Conservation (phyloP, 2,329 filamentous ascomycete genomes). For the Scedosporium minutisporum region DNA sequence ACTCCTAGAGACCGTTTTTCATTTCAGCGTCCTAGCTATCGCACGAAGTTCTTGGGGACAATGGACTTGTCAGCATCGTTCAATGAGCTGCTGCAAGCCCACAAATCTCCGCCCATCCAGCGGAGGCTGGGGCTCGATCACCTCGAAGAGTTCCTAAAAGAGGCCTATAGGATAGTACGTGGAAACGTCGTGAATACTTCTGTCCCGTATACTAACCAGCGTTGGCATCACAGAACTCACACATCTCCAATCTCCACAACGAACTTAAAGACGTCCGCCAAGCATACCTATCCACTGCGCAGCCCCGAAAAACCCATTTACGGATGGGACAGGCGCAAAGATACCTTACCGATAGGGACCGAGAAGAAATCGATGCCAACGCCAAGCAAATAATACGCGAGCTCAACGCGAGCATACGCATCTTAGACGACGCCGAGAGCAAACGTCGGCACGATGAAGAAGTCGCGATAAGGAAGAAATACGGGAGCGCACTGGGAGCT, state of each 20-base stretch:
- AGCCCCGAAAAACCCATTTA: conserved; percentile 48
- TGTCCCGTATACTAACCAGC: not conserved
- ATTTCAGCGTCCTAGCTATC: not conserved
- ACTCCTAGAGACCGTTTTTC: not conserved
- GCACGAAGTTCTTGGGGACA: not conserved
- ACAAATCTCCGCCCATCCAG: conserved; percentile 40
- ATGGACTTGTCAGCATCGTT: conserved; percentile 60
- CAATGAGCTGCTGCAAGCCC: conserved; percentile 56
- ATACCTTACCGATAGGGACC: conserved; percentile 52
- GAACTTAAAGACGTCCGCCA: conserved; percentile 79
- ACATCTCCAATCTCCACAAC: conserved; percentile 68
- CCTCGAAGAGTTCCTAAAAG: conserved; percentile 82
- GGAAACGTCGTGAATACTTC: conserved; percentile 2
- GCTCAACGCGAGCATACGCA: conserved; percentile 70
- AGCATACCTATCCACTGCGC: conserved; percentile 78
- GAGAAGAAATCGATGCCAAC: conserved; percentile 78
- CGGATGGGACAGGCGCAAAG: conserved; percentile 31
- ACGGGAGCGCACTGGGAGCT: conserved; percentile 53
- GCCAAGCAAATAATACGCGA: conserved; percentile 79
- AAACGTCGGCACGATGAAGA: conserved; percentile 68
- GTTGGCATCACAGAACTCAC: conserved; percentile 54
- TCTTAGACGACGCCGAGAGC: conserved; percentile 72
- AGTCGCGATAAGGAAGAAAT: conserved; percentile 62
- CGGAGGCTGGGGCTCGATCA: conserved; percentile 34
- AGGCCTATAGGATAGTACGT: conserved; percentile 83